phyloP scores from a whole-genome alignment of 1,284 basidiomycete species.

The Rhodotorula sp. region DNA sequence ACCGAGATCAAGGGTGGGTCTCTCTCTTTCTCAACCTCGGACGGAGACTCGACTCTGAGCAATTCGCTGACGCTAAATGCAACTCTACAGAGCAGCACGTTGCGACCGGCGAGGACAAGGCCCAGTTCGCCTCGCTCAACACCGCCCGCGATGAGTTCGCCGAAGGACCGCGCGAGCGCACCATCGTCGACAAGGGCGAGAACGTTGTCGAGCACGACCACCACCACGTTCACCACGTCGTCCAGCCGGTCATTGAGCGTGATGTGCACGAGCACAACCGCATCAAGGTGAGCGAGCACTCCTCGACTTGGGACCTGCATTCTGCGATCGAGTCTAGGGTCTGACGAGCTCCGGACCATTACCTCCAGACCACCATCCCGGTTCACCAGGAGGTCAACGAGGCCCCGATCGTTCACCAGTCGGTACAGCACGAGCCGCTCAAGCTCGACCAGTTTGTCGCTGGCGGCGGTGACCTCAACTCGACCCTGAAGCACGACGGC shows the following conservation, averaged over 20 bases:
- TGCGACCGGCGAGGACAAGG: constrained; percentile 48
- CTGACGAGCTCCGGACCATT: not conserved
- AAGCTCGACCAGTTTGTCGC: constrained; percentile 27
- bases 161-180: constrained; percentile 41
- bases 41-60: constrained; percentile 46
- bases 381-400: constrained; percentile 31
- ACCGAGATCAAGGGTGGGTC: constrained; percentile 41
- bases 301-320: not conserved
- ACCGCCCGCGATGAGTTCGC: constrained; percentile 40
- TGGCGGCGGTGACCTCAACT: constrained; percentile 36
- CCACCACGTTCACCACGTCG: constrained; percentile 46
- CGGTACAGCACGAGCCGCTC: constrained; percentile 37
- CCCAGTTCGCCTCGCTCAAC: constrained; percentile 46
- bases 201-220: constrained; percentile 26
- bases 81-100: constrained; percentile 32
- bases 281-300: constrained; percentile 11
- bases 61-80: constrained; percentile 34
- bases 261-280: constrained; percentile 48
- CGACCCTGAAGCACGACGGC: constrained; percentile 30
- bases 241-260: constrained; percentile 47
- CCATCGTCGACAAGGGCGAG: constrained; percentile 48
- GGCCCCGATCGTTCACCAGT: constrained; percentile 35
- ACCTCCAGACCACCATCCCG: constrained; percentile 11
- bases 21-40: constrained; percentile 41
- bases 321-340: not conserved